Conservation (phyloP, 2,329 filamentous ascomycete genomes). For the Talaromyces atroroseus region DNA sequence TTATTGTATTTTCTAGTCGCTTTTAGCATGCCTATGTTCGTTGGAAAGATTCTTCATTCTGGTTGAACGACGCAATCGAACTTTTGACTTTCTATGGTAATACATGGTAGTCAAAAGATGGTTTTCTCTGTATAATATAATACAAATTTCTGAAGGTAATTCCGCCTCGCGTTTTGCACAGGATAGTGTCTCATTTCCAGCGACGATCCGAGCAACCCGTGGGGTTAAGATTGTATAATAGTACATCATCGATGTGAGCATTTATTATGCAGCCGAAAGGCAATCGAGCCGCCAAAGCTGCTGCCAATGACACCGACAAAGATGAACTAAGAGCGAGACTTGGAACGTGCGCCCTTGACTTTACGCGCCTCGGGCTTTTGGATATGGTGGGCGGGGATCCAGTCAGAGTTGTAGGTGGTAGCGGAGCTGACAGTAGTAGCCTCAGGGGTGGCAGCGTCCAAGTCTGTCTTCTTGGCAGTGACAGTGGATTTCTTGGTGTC, state of each 20-base stretch:
- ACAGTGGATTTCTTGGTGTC: slow-evolving; percentile 58
- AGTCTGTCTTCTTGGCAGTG: slow-evolving; percentile 62
- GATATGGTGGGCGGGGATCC: slow-evolving; percentile 87
- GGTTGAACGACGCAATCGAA: neutral
- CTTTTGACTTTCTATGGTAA: neutral
- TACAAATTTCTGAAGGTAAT: neutral
- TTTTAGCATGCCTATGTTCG: neutral
- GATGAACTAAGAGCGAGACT: slow-evolving; percentile 27
- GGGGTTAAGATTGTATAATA: neutral
- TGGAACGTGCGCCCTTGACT: slow-evolving; percentile 47
- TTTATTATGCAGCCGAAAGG: neutral
- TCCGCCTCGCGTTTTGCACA: neutral
- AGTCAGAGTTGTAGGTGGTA: slow-evolving; percentile 82
- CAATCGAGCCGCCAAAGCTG: neutral
- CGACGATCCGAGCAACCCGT: neutral
- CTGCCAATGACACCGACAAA: neutral
- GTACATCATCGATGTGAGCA: neutral
- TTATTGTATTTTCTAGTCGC: neutral
- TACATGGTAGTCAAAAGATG: slow-evolving; percentile 3
- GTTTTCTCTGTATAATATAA: slow-evolving; percentile 10
- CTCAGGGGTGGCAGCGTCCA: slow-evolving; percentile 31
- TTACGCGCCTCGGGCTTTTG: slow-evolving; percentile 70
- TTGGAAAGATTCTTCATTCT: neutral
- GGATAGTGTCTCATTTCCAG: slow-evolving; percentile 1
- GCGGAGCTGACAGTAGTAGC: slow-evolving; percentile 60